These are phyloP conservation scores for Thozetella sp. DNA, from an alignment of 495 filamentous ascomycete species.

Conservation along the genomic window DNA sequence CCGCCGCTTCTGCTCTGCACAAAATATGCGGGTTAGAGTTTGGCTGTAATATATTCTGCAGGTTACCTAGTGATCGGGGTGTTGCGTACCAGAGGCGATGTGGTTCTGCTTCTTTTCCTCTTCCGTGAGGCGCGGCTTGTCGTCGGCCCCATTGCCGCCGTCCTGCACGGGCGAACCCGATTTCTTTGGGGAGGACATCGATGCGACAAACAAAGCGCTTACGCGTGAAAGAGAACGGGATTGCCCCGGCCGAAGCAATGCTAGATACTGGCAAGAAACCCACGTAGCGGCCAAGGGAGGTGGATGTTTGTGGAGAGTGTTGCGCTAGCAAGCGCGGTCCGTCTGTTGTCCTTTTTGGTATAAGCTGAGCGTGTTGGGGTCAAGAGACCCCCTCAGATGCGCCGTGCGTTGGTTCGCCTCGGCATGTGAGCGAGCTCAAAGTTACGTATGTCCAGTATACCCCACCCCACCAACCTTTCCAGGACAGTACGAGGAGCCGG, in stretches of 20 bases:
- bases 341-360: not conserved
- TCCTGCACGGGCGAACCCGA: conserved; percentile 16
- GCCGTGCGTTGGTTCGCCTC: not conserved
- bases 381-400: not conserved
- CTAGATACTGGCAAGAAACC: too few species aligned
- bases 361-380: not conserved
- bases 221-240: too few species aligned
- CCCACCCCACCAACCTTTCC: not conserved
- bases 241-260: too few species aligned
- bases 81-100: conserved; percentile 63
- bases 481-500: too few species aligned
- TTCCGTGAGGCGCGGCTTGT: conserved; percentile 79
- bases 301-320: too few species aligned
- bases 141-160: conserved; percentile 25
- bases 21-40: not conserved
- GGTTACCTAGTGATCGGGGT: not conserved
- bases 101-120: conserved; percentile 92
- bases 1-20: conserved; percentile 80
- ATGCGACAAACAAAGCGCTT: not conserved
- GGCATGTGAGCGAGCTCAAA: conserved; percentile 1
- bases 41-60: not conserved
- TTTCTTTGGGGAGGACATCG: conserved; percentile 9
- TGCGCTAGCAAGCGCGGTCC: too few species aligned
- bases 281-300: too few species aligned
- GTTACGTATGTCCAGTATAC: too few species aligned